These are phyloP conservation scores for Rhizopus delemar DNA, from an alignment of 371 early-diverging fungal species.

Conservation along the genomic window DNA sequence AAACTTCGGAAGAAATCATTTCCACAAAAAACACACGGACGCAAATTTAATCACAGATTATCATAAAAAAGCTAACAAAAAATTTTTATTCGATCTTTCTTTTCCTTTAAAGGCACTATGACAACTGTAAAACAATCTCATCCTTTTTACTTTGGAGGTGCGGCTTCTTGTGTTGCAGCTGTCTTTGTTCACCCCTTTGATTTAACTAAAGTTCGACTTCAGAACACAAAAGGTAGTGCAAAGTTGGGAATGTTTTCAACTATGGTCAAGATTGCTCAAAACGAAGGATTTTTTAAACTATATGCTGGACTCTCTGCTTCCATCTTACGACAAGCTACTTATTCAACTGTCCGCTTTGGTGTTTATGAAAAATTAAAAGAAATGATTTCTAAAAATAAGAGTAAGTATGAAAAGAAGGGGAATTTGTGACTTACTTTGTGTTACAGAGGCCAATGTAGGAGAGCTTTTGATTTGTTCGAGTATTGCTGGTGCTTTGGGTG, in stretches of 20 bases:
- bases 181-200: slow-evolving; percentile 82
- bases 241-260: slow-evolving; percentile 56
- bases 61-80: neutral
- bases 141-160: slow-evolving; percentile 65
- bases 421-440: slow-evolving; percentile 16
- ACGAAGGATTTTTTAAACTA: slow-evolving; percentile 58
- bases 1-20: too few species aligned
- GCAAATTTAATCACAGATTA: neutral
- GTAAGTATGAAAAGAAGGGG: slow-evolving; percentile 31
- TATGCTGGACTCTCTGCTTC: slow-evolving; percentile 76
- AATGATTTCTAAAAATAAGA: slow-evolving; percentile 39
- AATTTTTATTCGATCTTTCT: neutral
- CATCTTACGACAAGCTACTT: slow-evolving; percentile 75
- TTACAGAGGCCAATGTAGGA: slow-evolving; percentile 18
- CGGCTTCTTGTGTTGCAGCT: slow-evolving; percentile 63
- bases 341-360: slow-evolving; percentile 80
- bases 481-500: slow-evolving; percentile 77
- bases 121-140: slow-evolving; percentile 15
- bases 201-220: slow-evolving; percentile 83
- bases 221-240: slow-evolving; percentile 63
- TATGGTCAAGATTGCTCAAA: slow-evolving; percentile 49
- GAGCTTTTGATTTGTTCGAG: slow-evolving; percentile 65
- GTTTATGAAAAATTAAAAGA: slow-evolving; percentile 71
- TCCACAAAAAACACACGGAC: too few species aligned
- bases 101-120: slow-evolving; percentile 5